Conservation (phyloP, 2,329 filamentous ascomycete species). For the Graphilbum sp. region DNA sequence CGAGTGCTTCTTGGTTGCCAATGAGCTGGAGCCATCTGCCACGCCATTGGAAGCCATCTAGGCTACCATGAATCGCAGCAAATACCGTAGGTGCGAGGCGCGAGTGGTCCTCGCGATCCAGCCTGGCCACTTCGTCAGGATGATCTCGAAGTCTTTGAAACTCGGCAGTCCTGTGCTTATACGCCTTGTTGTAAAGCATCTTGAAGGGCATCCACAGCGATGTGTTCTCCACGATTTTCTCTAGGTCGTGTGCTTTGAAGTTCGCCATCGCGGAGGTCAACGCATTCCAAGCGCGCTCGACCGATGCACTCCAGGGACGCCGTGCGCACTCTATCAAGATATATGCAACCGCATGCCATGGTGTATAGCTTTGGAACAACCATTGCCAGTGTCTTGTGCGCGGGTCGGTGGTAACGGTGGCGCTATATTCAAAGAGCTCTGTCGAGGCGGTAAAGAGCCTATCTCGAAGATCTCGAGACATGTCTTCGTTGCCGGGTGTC, state of each 20-base stretch:
- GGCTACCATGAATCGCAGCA: constrained; percentile 26
- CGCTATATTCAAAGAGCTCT: constrained; percentile 39
- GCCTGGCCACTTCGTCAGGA: constrained; percentile 28
- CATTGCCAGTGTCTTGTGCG: constrained; percentile 36
- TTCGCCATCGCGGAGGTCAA: constrained; percentile 15
- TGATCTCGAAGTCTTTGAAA: constrained; percentile 30
- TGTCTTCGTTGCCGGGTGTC: constrained; percentile 15
- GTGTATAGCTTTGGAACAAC: constrained; percentile 42
- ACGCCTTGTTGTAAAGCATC: constrained; percentile 35
- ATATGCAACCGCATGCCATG: constrained; percentile 43
- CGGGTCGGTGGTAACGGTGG: constrained; percentile 33
- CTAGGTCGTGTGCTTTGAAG: constrained; percentile 21
- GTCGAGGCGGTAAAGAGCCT: constrained; percentile 32
- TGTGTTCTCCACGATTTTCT: constrained; percentile 27
- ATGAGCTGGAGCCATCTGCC: constrained; percentile 36
- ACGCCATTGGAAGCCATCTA: constrained; percentile 29
- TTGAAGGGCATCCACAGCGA: constrained; percentile 37
- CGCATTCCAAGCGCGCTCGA: constrained; percentile 15
- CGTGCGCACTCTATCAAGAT: constrained; percentile 33
- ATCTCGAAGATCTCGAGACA: constrained; percentile 16
- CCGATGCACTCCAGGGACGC: constrained; percentile 19
- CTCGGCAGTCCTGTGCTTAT: constrained; percentile 33
- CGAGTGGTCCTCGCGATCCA: constrained; percentile 32
- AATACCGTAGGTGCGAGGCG: constrained; percentile 28
- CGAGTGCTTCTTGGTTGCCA: constrained; percentile 10